phyloP scores from a whole-genome alignment of 2,329 filamentous ascomycete genomes.

The Xylariaceae sp. region DNA sequence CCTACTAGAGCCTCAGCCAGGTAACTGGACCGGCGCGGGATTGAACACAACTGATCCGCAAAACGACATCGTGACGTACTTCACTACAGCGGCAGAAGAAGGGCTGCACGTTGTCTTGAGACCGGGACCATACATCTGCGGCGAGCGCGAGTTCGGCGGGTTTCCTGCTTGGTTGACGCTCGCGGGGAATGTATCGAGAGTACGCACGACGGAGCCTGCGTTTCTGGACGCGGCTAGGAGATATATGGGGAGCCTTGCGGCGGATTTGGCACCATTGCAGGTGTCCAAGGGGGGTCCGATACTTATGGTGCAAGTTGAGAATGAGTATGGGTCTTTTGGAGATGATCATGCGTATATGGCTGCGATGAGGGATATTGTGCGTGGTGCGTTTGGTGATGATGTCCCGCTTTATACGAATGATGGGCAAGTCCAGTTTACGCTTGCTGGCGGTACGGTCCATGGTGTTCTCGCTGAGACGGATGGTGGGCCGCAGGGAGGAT shows the following conservation, averaged over 20 bases:
- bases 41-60: constrained; percentile 27
- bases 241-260: constrained; percentile 39
- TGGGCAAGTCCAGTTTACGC: constrained; percentile 39
- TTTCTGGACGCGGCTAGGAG: constrained; percentile 36
- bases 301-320: constrained; percentile 49
- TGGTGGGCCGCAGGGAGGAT: constrained; percentile 39
- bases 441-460: constrained; percentile 40
- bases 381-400: constrained; percentile 38
- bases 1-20: constrained; percentile 39
- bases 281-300: constrained; percentile 42
- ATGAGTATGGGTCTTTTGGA: constrained; percentile 49
- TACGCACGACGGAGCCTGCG: constrained; percentile 38
- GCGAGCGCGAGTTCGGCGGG: constrained; percentile 47
- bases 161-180: constrained; percentile 44
- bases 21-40: constrained; percentile 36
- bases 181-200: constrained; percentile 38
- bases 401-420: constrained; percentile 48
- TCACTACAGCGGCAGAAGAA: constrained; percentile 43
- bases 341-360: constrained; percentile 41
- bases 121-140: constrained; percentile 47
- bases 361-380: constrained; percentile 40
- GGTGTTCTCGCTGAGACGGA: constrained; percentile 45
- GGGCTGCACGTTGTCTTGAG: constrained; percentile 43
- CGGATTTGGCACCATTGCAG: constrained; percentile 34
- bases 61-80: constrained; percentile 47